Evolutionary conservation across 2,329 filamentous ascomycete genomes (phyloP).

Genomic region (Aschersonia sp.): DNA sequence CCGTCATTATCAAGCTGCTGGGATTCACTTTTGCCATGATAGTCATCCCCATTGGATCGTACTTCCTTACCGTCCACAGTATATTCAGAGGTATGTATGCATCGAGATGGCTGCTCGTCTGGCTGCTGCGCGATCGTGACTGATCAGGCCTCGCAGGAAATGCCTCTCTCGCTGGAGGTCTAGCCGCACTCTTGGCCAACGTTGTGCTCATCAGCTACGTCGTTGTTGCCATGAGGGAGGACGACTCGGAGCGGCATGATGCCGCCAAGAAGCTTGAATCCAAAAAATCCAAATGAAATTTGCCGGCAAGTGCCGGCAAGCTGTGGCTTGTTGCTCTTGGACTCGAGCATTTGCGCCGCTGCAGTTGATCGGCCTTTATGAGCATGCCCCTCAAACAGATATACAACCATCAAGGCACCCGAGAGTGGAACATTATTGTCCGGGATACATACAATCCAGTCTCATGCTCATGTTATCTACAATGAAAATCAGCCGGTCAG

Average conservation of each 20-base stretch:
- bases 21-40: constrained; percentile 90
- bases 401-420: too few relatives aligned
- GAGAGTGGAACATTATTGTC: too few relatives aligned
- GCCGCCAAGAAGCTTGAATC: constrained; percentile 27
- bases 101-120: not conserved
- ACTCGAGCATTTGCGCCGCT: too few relatives aligned
- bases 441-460: not conserved
- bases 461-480: constrained; percentile 6
- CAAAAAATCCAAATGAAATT: constrained; percentile 33
- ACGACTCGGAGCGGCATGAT: constrained; percentile 35
- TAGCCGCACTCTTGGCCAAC: constrained; percentile 83
- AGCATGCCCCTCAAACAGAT: too few relatives aligned
- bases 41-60: constrained; percentile 70
- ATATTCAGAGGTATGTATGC: constrained; percentile 56
- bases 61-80: constrained; percentile 65
- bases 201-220: constrained; percentile 84
- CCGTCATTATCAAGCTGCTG: constrained; percentile 82
- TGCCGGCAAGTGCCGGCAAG: not conserved
- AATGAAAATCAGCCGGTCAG: constrained; percentile 1
- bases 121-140: not conserved
- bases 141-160: constrained; percentile 47
- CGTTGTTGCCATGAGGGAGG: constrained; percentile 81
- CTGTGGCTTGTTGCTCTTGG: too few relatives aligned
- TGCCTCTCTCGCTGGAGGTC: constrained; percentile 70
- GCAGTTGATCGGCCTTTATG: too few relatives aligned